Base-by-base conservation (phyloP, 768 basidiomycete species). In the Boletus insuetus region DNA sequence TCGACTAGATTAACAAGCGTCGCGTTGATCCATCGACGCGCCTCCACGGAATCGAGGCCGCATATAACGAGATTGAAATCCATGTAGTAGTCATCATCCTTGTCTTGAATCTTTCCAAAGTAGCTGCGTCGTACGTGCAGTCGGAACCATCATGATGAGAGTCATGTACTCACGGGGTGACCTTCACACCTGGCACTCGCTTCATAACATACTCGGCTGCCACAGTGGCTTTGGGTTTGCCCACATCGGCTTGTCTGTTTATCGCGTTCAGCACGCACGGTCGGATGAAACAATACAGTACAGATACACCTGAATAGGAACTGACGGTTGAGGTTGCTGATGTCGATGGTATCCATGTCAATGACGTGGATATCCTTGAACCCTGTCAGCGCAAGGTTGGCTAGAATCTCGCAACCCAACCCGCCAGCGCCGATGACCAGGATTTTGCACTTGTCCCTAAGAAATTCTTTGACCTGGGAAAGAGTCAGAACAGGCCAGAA, bases 291-390 rank as follows among this genome's bases (percentile, higher is more conserved):
- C 7, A 34, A 3, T 26, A 17, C 26, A 29, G 52, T 43, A 47
- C 26, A 51, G 1, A 12, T 75, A 48, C 61, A 93, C 96, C 97
- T 83, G 77, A 99, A 99, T 22, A 99, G 78, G 71, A 99, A 99
- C 74, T 99, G 97, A 47, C 97, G 83, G 72, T 99, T 99, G 61
- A 99, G 80, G 73, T 99, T 99, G 67, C 94, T 98, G 67, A 99
- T 91, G 74, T 99, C 96, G 70, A 98, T 99, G 16, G 96, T 98
- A 78, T 99, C 96, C 95, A 99, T 98, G 79, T 99, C 97, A 69
- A 99, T 98, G 57, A 99, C 95, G 78, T 98, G 94, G 61, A 98
- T 97, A 66, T 98, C 91, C 73, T 89, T 91, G 85, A 98, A 99
- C 24, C 97, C 97, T 43, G 92, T 89, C 62, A 98, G 74, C 22